Conservation (phyloP, 495 filamentous ascomycete species). For the Xylaria scruposa region DNA sequence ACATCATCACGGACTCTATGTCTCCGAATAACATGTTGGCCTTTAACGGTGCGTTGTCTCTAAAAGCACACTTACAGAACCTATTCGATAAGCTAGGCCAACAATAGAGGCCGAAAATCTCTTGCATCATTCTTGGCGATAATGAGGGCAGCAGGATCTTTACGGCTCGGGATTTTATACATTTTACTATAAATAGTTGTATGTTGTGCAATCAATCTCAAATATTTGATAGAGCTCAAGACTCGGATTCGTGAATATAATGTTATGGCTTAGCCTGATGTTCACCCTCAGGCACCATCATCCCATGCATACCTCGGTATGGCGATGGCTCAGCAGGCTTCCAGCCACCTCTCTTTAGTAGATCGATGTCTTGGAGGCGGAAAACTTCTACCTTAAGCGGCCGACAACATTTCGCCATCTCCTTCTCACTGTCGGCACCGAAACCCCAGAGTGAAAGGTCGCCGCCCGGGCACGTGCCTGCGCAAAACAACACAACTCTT, state of each 20-base stretch:
- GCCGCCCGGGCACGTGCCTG: constrained; percentile 59
- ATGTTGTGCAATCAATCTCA: neutral
- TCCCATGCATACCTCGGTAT: constrained; percentile 73
- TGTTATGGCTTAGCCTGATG: constrained; percentile 19
- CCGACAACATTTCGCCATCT: constrained; percentile 76
- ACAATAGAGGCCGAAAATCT: neutral
- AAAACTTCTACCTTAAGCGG: constrained; percentile 76
- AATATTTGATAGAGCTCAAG: neutral
- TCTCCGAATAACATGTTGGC: constrained; percentile 39
- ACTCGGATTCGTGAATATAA: neutral
- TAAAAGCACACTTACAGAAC: neutral
- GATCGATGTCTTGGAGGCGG: constrained; percentile 57
- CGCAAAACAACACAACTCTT: neutral
- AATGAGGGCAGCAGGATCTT: neutral
- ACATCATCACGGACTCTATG: constrained; percentile 32
- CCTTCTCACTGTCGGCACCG: constrained; percentile 65
- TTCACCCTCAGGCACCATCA: constrained; percentile 48
- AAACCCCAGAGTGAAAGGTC: constrained; percentile 81
- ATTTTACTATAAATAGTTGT: neutral
- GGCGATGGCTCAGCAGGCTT: constrained; percentile 59
- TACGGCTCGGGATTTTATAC: neutral
- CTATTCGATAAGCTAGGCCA: neutral
- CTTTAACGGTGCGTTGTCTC: constrained; percentile 38
- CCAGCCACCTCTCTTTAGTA: constrained; percentile 64
- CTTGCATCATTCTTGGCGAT: neutral